Base-by-base conservation (phyloP, 75 land plant species). In the Cunninghamia lanceolata region DNA sequence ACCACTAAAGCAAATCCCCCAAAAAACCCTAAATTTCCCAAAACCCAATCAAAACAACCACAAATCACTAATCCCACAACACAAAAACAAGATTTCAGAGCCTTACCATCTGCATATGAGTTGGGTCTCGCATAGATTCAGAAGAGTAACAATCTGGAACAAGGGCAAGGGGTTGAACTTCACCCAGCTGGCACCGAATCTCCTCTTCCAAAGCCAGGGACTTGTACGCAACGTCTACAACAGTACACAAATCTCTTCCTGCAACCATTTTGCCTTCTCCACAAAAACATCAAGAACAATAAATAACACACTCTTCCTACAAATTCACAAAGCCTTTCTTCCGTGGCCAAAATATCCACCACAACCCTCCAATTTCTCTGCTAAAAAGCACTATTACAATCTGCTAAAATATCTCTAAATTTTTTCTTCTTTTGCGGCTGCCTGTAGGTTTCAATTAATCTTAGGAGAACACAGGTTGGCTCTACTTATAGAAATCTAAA, bases 221-320 rank as follows among this genome's bases (percentile, higher is more conserved):
- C 50, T 80, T 80, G 47, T 9, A 80, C 46, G 82, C 82, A 45
- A 3, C 82, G 47, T 43, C 82, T 43, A 80, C 82, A 80, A 39
- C 80, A 34, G 47, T 80, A 80, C 34, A 80, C 50, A 45, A 80
- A 80, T 11, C 46, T 80, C 82, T 9, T 80, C 82, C 82, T 80
- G 82, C 82, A 80, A 80, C 82, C 82, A 80, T 80, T n/a, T 80
- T 2, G 4, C 28, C 30, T 80, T 80, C 82, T 80, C 82, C 82
- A 42, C 7, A 45, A 80, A 40, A 80, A 80, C 82, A 80, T 80
- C 47, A 80, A 80, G 30, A 80, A 21, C 50, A 80, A 19, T 40
- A 39, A 39, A 36, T 10, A 50, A 50, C 15, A 50, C 11, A 1
- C 52, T 50, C 52, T 15, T 50, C 52, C 52, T 7, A 43, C 40